Percentiles rank a stretch among this genome's conserved stretches.
Conservation (phyloP, 495 filamentous ascomycete species). For the Neurospora sp. region DNA sequence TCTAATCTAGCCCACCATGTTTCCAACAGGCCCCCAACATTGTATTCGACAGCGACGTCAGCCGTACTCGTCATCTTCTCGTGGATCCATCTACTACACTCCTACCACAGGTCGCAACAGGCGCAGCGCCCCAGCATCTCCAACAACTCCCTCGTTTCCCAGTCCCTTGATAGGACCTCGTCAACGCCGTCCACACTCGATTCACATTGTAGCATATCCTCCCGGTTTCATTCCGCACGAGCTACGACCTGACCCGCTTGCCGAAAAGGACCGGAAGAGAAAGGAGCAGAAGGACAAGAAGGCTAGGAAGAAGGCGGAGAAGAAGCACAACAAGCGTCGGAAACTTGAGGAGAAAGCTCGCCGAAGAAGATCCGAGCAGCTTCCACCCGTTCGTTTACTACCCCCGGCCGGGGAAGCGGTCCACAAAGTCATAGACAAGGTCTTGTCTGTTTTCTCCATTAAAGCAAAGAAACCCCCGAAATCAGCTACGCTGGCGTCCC, state of each 20-base stretch:
- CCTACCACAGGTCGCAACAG: conserved; percentile 23
- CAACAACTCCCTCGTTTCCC: conserved; percentile 25
- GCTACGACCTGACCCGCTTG: conserved; percentile 25
- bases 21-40: conserved; percentile 19
- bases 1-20: conserved; percentile 18
- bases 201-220: conserved; percentile 46
- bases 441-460: conserved; percentile 28
- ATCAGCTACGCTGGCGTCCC: conserved; percentile 2
- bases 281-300: conserved; percentile 21
- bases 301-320: conserved; percentile 13
- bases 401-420: conserved; percentile 18
- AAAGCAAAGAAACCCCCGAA: conserved; percentile 7
- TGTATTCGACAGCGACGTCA: conserved; percentile 20
- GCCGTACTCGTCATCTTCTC: conserved; percentile 23
- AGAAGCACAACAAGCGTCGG: conserved; percentile 11
- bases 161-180: conserved; percentile 40
- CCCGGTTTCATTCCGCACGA: conserved; percentile 39
- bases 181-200: conserved; percentile 41
- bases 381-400: conserved; percentile 16
- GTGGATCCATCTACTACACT: conserved; percentile 33
- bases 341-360: conserved; percentile 16
- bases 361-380: conserved; percentile 19
- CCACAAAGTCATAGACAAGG: conserved; percentile 27
- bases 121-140: conserved; percentile 3
- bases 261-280: conserved; percentile 8